Conservation (phyloP, 2,329 filamentous ascomycete genomes). For the Diaporthe vaccinii region DNA sequence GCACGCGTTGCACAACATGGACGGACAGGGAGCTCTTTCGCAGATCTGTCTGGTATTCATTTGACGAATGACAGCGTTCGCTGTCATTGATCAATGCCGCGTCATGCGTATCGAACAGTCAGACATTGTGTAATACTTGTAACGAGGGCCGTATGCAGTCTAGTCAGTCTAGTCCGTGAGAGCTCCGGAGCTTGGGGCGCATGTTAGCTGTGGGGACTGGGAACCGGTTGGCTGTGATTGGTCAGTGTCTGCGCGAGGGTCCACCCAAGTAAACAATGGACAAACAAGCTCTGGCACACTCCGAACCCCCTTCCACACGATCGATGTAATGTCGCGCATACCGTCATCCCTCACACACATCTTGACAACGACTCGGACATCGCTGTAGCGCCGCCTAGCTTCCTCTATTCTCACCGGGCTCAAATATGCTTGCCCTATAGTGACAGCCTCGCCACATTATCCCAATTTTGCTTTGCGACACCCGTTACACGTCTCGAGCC, state of each 20-base stretch:
- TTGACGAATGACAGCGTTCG: not conserved
- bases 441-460: conserved; percentile 17
- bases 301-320: conserved; percentile 18
- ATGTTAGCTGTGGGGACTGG: not conserved
- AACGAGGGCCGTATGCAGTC: not conserved
- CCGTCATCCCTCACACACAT: conserved; percentile 15
- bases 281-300: conserved; percentile 35
- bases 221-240: conserved; percentile 8
- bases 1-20: not conserved
- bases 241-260: not conserved
- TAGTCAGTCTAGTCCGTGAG: not conserved
- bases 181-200: not conserved
- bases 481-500: conserved; percentile 12
- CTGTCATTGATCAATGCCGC: not conserved
- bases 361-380: conserved; percentile 13
- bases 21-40: not conserved
- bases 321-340: conserved; percentile 13
- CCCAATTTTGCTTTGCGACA: conserved; percentile 20
- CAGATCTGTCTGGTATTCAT: not conserved
- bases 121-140: not conserved
- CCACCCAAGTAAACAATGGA: conserved; percentile 33
- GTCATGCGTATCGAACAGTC: not conserved
- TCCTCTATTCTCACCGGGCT: not conserved
- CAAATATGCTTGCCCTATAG: conserved; percentile 37
- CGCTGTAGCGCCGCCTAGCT: not conserved